These are phyloP conservation scores for Aristolochia fimbriata DNA, from an alignment of 164 flowering plant genomes.

Conservation along the genomic window DNA sequence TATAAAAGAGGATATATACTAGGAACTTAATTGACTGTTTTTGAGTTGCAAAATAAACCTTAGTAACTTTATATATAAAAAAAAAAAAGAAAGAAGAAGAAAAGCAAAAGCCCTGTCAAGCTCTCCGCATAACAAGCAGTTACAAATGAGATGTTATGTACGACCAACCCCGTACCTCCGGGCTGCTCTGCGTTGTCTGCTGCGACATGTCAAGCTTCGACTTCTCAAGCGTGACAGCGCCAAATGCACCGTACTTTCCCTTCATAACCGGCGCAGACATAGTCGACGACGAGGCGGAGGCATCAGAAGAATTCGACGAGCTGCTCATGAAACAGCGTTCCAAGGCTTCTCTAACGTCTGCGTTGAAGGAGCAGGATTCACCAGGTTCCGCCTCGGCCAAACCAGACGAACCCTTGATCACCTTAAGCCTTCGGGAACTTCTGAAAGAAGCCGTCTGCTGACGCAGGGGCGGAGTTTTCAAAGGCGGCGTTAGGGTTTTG, in stretches of 20 bases:
- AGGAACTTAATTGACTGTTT: too few species aligned
- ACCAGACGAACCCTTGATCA: constrained; percentile 18
- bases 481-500: too few species aligned
- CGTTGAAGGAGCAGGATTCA: constrained; percentile 33
- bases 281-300: constrained; percentile 12
- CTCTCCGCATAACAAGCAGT: not conserved
- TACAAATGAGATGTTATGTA: not conserved
- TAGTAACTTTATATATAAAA: not conserved
- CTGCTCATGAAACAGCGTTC: constrained; percentile 51
- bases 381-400: constrained; percentile 40
- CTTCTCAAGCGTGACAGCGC: constrained; percentile 77
- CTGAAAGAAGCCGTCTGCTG: not conserved
- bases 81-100: too few species aligned
- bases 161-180: constrained; percentile 45
- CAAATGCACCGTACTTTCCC: constrained; percentile 46
- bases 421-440: constrained; percentile 11
- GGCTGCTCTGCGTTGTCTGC: constrained; percentile 39
- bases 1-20: too few species aligned
- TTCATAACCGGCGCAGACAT: constrained; percentile 47
- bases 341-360: constrained; percentile 12
- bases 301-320: constrained; percentile 10
- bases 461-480: too few species aligned
- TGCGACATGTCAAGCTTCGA: constrained; percentile 65
- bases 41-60: not conserved
- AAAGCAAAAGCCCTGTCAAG: not conserved